phyloP scores from a whole-genome alignment of 2,329 filamentous ascomycete genomes.

The Aschersonia sp. region DNA sequence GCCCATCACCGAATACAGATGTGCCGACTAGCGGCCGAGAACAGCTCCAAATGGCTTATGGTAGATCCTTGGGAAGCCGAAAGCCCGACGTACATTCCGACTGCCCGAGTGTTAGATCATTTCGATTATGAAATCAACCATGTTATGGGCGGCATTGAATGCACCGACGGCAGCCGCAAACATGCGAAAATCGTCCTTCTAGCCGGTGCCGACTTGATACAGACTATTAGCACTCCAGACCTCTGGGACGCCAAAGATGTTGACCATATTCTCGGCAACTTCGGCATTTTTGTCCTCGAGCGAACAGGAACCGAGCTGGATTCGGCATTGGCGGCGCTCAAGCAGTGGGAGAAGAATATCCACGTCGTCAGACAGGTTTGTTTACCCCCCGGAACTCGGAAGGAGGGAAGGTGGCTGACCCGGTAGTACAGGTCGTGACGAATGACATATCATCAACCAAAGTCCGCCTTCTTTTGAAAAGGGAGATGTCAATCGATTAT shows the following conservation, averaged over 20 bases:
- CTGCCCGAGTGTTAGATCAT: slow-evolving; percentile 79
- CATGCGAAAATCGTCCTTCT: slow-evolving; percentile 63
- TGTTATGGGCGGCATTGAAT: slow-evolving; percentile 61
- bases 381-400: not conserved
- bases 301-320: slow-evolving; percentile 79
- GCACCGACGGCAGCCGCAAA: slow-evolving; percentile 49
- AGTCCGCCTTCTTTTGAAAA: slow-evolving; percentile 65
- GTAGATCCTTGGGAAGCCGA: slow-evolving; percentile 79
- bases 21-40: slow-evolving; percentile 68
- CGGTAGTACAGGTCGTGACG: slow-evolving; percentile 37
- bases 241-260: slow-evolving; percentile 79
- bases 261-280: slow-evolving; percentile 73
- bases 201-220: slow-evolving; percentile 62
- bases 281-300: slow-evolving; percentile 77
- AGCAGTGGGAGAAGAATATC: slow-evolving; percentile 73
- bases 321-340: slow-evolving; percentile 68
- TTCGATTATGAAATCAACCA: slow-evolving; percentile 80
- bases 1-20: slow-evolving; percentile 41
- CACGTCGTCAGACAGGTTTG: slow-evolving; percentile 55
- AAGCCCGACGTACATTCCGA: slow-evolving; percentile 73
- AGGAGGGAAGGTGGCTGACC: not conserved
- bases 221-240: slow-evolving; percentile 57
- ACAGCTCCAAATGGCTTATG: slow-evolving; percentile 62
- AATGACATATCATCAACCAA: slow-evolving; percentile 75
- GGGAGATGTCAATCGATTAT: slow-evolving; percentile 73